Evolutionary conservation across 495 filamentous ascomycete genomes (phyloP), one percentile per base, ranked within the genome.

Genomic region (Penicillium cinerascens): DNA sequence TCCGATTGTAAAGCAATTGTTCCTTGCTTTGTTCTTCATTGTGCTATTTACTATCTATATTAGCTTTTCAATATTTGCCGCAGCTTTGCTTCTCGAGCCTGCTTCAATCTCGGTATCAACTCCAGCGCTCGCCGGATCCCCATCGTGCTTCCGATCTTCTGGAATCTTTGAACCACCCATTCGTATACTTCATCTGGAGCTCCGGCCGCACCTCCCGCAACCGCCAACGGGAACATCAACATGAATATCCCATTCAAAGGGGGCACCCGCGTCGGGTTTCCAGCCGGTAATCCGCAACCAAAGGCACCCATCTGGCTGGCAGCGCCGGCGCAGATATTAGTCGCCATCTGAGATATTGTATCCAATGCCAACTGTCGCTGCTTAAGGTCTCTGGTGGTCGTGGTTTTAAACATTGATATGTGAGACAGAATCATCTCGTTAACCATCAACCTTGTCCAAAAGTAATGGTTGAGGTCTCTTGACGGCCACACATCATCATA

Each of bases 191-290:
- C 60, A 2, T 69, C 60, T 1, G 60, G 49, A n/a, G 58, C 54
- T 22, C 56, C 62, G 6, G 59, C 57, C 1, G 60, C 63, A 6
- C 60, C 44, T 8, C 61, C 69, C 15, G 66, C 69, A 35, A 69
- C 50, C 0, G 61, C 51, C 23, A 73, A 43, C 15, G 64, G 61
- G 42, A 68, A 69, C n/a, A 70, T 33, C 25, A 66, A 37, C 52
- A 66, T 52, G 42, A 70, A 70, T 0, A 59, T 49, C 11, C 65
- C 61, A 13, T 68, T 68, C 1, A 70, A 26, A 3, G 56, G 61
- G 26, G 63, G 64, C 17, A 56, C 27, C 13, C 38, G 42, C 1
- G 38, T 48, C 16, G 38, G 8, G 25, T 21, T 7, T 11, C 38
- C 38, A n/a, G 26, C 8, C 23, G 49, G 38, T 7, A 52, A 3